phyloP scores from a whole-genome alignment of 2,329 filamentous ascomycete species.

The Sclerotinia trifoliorum region DNA sequence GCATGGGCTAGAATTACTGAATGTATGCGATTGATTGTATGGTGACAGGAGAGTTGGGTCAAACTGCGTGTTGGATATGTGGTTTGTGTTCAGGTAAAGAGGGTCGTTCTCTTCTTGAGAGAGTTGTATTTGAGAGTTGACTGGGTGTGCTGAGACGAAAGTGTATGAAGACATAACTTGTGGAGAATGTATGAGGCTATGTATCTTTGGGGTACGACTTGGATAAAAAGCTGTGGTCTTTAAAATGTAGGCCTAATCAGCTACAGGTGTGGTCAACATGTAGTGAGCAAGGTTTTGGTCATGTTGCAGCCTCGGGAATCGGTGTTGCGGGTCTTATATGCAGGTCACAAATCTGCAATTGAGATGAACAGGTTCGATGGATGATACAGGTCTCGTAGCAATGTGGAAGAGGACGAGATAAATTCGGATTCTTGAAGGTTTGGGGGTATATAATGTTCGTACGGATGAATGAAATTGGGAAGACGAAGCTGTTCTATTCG shows the following conservation, averaged over 20 bases:
- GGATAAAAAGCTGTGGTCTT: conserved; percentile 27
- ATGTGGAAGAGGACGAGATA: not conserved
- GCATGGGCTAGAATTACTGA: conserved; percentile 39
- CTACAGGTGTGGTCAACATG: conserved; percentile 31
- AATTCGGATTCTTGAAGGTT: not conserved
- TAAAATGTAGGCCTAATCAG: conserved; percentile 27
- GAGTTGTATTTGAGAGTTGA: conserved; percentile 32
- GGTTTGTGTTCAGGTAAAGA: conserved; percentile 30
- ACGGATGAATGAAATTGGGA: not conserved
- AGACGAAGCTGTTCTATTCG: not conserved
- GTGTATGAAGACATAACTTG: conserved; percentile 39
- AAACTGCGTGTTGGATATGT: conserved; percentile 29
- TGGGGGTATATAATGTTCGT: not conserved
- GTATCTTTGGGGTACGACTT: conserved; percentile 28
- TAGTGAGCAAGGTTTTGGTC: conserved; percentile 31
- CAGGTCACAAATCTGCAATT: conserved; percentile 10
- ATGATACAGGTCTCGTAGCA: conserved; percentile 22
- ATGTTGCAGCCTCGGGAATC: conserved; percentile 35
- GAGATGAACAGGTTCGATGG: conserved; percentile 16
- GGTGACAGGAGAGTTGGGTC: conserved; percentile 35
- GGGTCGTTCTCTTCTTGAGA: conserved; percentile 33
- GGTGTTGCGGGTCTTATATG: conserved; percentile 18
- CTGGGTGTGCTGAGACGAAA: conserved; percentile 28
- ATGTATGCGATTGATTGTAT: conserved; percentile 33
- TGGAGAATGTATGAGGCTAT: conserved; percentile 36